A percentile compares a stretch with the other conserved stretches of the same genome.
Evolutionary conservation across 352 stramenopile genomes (phyloP).

Genomic region (Phytophthora palmivora): DNA sequence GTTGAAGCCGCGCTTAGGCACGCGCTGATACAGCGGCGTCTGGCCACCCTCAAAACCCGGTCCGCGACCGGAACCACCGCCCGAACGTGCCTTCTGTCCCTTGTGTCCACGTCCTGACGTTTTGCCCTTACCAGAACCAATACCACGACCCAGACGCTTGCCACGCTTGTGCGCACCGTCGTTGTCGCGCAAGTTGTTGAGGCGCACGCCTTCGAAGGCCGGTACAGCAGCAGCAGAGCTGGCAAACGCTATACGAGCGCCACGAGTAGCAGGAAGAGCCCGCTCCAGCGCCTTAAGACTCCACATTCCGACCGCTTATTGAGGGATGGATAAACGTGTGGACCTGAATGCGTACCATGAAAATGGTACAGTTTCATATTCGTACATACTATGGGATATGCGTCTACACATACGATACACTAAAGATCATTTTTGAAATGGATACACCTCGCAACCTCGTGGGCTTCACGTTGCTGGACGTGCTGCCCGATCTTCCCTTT

Average conservation of each 20-base stretch:
- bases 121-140: conserved; percentile 94
- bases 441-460: conserved; percentile 37
- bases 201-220: conserved; percentile 57
- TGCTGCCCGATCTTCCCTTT: conserved; percentile 67
- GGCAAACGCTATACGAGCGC: conserved; percentile 39
- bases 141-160: conserved; percentile 93
- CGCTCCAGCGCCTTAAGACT: conserved; percentile 65
- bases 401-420: not conserved
- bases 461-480: conserved; percentile 64
- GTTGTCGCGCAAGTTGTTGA: conserved; percentile 90
- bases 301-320: conserved; percentile 42
- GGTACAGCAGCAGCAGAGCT: conserved; percentile 59
- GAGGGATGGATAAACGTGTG: conserved; percentile 8
- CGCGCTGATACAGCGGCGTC: conserved; percentile 96
- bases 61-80: conserved; percentile 81
- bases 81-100: conserved; percentile 95
- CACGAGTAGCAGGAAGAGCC: conserved; percentile 47
- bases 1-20: conserved; percentile 99
- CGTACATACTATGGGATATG: too few relatives aligned
- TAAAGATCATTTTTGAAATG: not conserved
- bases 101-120: conserved; percentile 98
- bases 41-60: conserved; percentile 98
- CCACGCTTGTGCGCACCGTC: conserved; percentile 87
- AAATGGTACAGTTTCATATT: too few relatives aligned
- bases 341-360: too few relatives aligned